phyloP scores from a whole-genome alignment of 495 filamentous ascomycete species.

The Neurospora sublineolata region DNA sequence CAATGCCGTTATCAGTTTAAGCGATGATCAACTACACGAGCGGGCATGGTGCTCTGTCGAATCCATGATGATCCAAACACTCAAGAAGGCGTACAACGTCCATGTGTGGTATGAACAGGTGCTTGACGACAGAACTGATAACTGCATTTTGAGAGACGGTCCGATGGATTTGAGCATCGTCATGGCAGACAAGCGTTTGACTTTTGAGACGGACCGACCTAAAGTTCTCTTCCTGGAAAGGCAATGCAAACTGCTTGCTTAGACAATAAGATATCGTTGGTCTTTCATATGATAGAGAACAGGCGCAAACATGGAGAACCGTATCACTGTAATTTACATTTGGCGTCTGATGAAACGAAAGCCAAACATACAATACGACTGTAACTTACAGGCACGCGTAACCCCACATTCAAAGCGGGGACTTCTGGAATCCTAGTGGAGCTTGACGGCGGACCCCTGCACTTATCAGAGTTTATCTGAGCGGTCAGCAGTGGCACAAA shows the following conservation, averaged over 20 bases:
- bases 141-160: not conserved
- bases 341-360: not conserved
- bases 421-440: slow-evolving; percentile 1
- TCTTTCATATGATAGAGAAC: not conserved
- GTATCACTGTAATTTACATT: not conserved
- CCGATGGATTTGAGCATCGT: slow-evolving; percentile 1
- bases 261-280: not conserved
- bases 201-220: slow-evolving; percentile 13
- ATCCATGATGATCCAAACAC: slow-evolving; percentile 6
- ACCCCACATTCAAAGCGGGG: slow-evolving; percentile 1
- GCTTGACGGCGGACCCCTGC: slow-evolving; percentile 11
- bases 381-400: not conserved
- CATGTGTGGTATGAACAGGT: slow-evolving; percentile 18
- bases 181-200: slow-evolving; percentile 13
- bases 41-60: slow-evolving; percentile 20
- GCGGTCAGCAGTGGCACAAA: slow-evolving; percentile 31
- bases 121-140: not conserved
- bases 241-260: slow-evolving; percentile 9
- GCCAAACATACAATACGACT: not conserved
- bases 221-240: slow-evolving; percentile 18
- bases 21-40: slow-evolving; percentile 7
- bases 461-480: slow-evolving; percentile 16
- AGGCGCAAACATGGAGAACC: not conserved
- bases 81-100: slow-evolving; percentile 3
- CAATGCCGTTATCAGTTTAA: slow-evolving; percentile 17